Conservation (phyloP, 176 grass and related monocot species). For the Avena sativa region DNA sequence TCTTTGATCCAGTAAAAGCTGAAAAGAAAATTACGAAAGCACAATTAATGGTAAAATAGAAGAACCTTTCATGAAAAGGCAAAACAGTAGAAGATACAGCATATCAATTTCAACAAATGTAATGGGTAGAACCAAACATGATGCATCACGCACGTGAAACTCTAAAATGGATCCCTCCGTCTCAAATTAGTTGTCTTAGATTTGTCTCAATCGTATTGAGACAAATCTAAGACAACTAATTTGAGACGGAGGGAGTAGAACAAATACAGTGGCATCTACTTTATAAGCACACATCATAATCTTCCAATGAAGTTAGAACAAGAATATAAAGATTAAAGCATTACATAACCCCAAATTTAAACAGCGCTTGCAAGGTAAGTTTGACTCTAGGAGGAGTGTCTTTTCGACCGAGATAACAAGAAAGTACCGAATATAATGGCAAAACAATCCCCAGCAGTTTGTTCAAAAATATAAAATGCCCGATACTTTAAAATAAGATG, state of each 20-base stretch:
- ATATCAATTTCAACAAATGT: constrained; percentile 4
- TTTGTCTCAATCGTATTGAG: too few species aligned
- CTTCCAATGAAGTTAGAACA: constrained; percentile 9
- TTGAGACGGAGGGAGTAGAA: neutral
- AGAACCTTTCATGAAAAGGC: neutral
- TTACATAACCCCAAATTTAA: neutral
- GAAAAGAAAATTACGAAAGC: constrained; percentile 21
- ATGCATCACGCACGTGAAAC: neutral
- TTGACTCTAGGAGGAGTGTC: neutral
- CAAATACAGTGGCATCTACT: neutral
- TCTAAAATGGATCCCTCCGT: neutral
- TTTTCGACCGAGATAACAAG: neutral
- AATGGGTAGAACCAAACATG: neutral
- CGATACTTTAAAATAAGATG: constrained; percentile 24
- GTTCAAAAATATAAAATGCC: neutral
- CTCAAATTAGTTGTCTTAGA: too few species aligned
- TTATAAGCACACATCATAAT: neutral
- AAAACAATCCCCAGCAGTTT: neutral
- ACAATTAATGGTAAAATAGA: constrained; percentile 31
- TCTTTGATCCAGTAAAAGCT: constrained; percentile 89
- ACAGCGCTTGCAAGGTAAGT: constrained; percentile 5
- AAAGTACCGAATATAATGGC: neutral
- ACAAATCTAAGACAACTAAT: too few species aligned
- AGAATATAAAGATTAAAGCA: constrained; percentile 7
- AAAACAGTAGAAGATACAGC: constrained; percentile 22